Conservation (phyloP, 2,329 filamentous ascomycete species). For the Botrytis byssoidea region DNA sequence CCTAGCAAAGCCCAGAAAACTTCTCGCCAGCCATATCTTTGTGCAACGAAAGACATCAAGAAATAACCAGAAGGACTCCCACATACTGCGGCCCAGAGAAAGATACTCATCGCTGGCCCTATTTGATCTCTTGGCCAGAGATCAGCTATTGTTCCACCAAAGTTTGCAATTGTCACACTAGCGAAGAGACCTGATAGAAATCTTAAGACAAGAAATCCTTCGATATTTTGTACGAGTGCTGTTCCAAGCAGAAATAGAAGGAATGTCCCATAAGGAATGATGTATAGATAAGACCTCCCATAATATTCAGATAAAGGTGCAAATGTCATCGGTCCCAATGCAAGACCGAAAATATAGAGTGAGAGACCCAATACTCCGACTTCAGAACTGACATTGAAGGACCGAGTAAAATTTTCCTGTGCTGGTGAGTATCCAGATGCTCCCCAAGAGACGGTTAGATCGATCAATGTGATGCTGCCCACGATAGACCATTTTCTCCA, state of each 20-base stretch:
- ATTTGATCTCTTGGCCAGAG: constrained; percentile 29
- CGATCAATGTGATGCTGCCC: constrained; percentile 36
- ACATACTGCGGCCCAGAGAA: constrained; percentile 47
- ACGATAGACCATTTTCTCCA: constrained; percentile 41
- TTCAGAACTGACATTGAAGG: constrained; percentile 44
- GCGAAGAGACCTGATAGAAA: constrained; percentile 47
- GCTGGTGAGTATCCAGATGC: constrained; percentile 50
- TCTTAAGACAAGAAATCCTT: constrained; percentile 44
- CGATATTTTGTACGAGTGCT: constrained; percentile 44
- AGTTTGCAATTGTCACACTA: constrained; percentile 42
- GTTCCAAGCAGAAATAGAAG: constrained; percentile 46
- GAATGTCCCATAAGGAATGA: constrained; percentile 51
- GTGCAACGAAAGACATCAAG: constrained; percentile 25
- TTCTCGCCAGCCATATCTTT: constrained; percentile 18
- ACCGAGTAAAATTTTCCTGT: constrained; percentile 42
- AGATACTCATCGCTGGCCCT: constrained; percentile 41
- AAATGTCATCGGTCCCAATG: constrained; percentile 40
- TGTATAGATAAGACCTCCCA: constrained; percentile 45
- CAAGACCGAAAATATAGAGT: constrained; percentile 48
- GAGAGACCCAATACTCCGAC: constrained; percentile 47
- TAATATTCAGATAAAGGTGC: constrained; percentile 44
- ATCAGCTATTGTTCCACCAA: constrained; percentile 41
- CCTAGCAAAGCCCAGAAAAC: constrained; percentile 28
- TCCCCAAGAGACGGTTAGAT: constrained; percentile 44
- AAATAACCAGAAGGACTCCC: constrained; percentile 42